Evolutionary conservation across 441 rosid species (phyloP), one percentile per base, ranked within the genome.

Genomic region (Eruca vesicaria): DNA sequence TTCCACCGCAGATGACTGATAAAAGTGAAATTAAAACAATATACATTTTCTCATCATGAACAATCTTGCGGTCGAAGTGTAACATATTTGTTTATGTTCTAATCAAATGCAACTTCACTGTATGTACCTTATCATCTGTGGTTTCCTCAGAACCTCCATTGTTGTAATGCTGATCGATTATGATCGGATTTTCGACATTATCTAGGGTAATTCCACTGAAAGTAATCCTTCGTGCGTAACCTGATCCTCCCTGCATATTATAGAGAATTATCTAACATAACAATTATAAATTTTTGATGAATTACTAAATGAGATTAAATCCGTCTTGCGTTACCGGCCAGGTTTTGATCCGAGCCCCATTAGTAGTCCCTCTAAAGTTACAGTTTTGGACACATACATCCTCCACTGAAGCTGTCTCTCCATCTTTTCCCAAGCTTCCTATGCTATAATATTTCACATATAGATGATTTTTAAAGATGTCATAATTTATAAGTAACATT

Each of bases 281-380:
- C 16, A 20, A 14, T 14, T 21, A 28, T 10, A 35, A 35, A 6
- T 16, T 16, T 36, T 36, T 43, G 20, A 48, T 15, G 18, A 19
- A 52, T 52, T 52, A 52, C 14, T 52, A 12, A 5, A 26, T 31
- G 33, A 45, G 18, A 6, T 16, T 56, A 5, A 45, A 53, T 4
- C 5, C 10, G 16, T 50, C 8, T 53, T 7, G 56, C 9, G 66
- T 81, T n/a, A 82, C 91, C 86, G 85, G 90, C 87, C 88, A 84
- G 15, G 88, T 84, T 80, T 86, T 87, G 33, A 87, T 87, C 31
- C 82, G 81, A 43, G 84, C 88, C 0, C 89, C 87, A 67, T 83
- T 87, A 7, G 36, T 53, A 53, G 83, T 74, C 41, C 85, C 78
- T 14, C 68, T 69, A 28, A 88, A 82, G 61, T n/a, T 53, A 60